Conservation (phyloP, 176 grass and related monocot species). For the Musa beccarii region DNA sequence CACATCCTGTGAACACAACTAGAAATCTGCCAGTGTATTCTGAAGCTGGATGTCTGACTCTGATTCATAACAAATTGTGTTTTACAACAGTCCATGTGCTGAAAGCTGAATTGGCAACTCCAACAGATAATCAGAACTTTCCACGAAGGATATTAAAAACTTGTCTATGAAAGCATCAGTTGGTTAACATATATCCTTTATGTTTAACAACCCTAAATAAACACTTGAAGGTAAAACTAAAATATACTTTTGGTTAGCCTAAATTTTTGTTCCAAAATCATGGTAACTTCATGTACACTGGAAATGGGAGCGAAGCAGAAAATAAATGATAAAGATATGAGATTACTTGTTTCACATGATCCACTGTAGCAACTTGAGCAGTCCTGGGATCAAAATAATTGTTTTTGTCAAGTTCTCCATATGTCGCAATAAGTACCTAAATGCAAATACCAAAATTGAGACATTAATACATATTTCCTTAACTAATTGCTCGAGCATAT, state of each 20-base stretch:
- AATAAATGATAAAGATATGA: not conserved
- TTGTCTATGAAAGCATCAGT: too few relatives aligned
- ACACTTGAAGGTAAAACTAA: too few relatives aligned
- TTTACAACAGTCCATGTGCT: too few relatives aligned
- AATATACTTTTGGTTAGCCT: too few relatives aligned
- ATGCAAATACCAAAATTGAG: slow-evolving; percentile 13
- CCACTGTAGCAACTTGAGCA: slow-evolving; percentile 86
- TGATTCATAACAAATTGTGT: too few relatives aligned
- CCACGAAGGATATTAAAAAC: not conserved
- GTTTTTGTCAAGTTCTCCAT: slow-evolving; percentile 67
- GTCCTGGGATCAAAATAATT: slow-evolving; percentile 83
- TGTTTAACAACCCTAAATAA: too few relatives aligned
- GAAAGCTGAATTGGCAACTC: not conserved
- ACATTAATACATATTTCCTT: not conserved
- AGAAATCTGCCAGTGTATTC: too few relatives aligned
- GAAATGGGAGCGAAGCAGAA: not conserved
- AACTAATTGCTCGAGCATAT: too few relatives aligned
- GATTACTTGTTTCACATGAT: slow-evolving; percentile 84
- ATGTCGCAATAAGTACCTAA: slow-evolving; percentile 80
- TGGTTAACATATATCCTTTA: not conserved
- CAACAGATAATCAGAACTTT: not conserved
- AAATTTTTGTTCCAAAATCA: too few relatives aligned
- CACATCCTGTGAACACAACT: too few relatives aligned
- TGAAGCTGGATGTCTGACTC: too few relatives aligned
- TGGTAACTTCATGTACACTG: not conserved